Evolutionary conservation across 345 rosid species (phyloP), one percentile per base, ranked within the genome.

Genomic region (Reutealis trisperma): DNA sequence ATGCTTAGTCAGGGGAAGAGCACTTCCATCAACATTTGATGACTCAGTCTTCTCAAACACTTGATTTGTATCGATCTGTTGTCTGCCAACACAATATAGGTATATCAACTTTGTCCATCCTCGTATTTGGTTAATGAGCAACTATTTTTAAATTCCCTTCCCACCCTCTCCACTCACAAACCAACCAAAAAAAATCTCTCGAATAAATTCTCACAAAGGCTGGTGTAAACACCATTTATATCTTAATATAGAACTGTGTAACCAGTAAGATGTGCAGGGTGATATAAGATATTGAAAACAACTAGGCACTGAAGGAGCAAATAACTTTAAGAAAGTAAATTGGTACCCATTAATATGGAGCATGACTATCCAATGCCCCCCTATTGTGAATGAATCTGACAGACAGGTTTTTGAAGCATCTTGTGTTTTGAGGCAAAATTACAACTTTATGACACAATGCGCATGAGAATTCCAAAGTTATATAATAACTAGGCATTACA

Each of bases 11-110:
- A 85, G 75, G 1, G 85, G 91, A 82, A 70, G 86, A 47, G 88
- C 75, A 70, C 83, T 78, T 25, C 79, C 83, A 1, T 73, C 68
- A 58, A 30, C 62, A 61, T 87, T 83, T 10, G 97, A 84, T 30
- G 97, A 83, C 78, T 87, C 91, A 0, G 83, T 80, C 84, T 88
- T 93, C 90, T 93, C 93, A 44, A 85, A 88, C 62, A 91, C 90
- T 87, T 96, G 95, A 82, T 93, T 86, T 2, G 88, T 87, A 77
- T 94, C 94, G 45, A 89, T 85, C 79, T 96, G 94, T 75, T 91
- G 94, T 73, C 98, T 96, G 91, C 52, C 37, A 24, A 84, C 54
- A 79, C 52, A 73, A 13, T 60, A 4, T 5, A 25, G 4, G 9
- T n/a, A 30, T 7, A 22, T 67, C 63, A 22, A 21, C 19, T 19